Base-by-base conservation (phyloP, 2,329 filamentous ascomycete genomes). In the Periconia sp. region DNA sequence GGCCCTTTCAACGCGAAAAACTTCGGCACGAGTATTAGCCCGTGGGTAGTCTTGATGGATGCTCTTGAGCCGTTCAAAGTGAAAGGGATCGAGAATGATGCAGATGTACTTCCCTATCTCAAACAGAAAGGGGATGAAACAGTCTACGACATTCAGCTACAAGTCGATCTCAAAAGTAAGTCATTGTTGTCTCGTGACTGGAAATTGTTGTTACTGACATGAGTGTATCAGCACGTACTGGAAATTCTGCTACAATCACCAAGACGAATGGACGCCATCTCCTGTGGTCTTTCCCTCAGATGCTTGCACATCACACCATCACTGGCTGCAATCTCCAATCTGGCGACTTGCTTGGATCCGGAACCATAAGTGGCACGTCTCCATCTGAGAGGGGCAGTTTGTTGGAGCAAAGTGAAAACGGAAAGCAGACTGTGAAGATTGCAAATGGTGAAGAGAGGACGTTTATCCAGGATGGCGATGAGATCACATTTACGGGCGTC, bases 1-100 rank as follows among this genome's bases (percentile, higher is more conserved):
- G 91, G 91, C 0, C 90, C 90, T 0, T 93, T 94, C 76, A 92
- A 90, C 57, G 81, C 85, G 20, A 94, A 95, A 81, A 93, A 92
- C 71, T 93, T 94, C 66, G 88, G 82, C 3, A 90, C 89, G 0
- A 89, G 83, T 0, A 88, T 94, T 61, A 89, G 85, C 55, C 83
- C 89, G 0, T 94, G 90, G 90, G 84, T 94, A 1, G 88, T 94
- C 3, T 77, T 91, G 13, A 81, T 86, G 31, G 89, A 92, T 67
- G 90, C 90, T 1, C 76, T 94, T 31, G 88, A 89, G 69, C 87
- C 85, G 0, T 89, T 88, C 74, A 76, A 81, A 35, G 74, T 78
- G 0, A 64, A 75, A 9, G 84, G 82, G 6, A 69, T 89, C 2
- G 76, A 79, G 17, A 85, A 84, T 57, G 78, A 83, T 45, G 76